Evolutionary conservation across 148 eudicot genomes (phyloP).

Genomic region (Camellia sinensis): DNA sequence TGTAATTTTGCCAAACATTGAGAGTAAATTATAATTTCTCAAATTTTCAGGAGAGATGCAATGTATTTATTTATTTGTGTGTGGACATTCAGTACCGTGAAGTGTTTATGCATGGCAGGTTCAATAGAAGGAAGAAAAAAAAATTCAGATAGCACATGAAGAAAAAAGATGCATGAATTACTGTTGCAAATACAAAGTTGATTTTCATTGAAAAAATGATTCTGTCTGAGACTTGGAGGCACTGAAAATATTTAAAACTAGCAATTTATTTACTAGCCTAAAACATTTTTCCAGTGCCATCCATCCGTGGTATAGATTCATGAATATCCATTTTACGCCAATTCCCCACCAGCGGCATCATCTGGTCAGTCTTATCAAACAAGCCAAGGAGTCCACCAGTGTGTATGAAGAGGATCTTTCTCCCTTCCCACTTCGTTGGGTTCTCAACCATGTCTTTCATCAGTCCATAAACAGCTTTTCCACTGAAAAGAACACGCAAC

Average conservation of each 20-base stretch:
- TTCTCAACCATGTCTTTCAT: constrained; percentile 72
- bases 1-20: no score
- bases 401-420: constrained; percentile 84
- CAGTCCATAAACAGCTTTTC: constrained; percentile 83
- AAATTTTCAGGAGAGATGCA: no score
- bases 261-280: constrained; percentile 13
- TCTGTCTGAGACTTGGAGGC: background rate
- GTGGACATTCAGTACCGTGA: no score
- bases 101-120: no score
- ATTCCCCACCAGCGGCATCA: constrained; percentile 52
- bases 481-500: constrained; percentile 40
- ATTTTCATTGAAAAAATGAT: no score
- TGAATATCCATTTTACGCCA: constrained; percentile 73
- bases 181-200: no score
- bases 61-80: no score
- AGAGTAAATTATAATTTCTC: no score
- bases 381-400: constrained; percentile 93
- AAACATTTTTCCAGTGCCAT: constrained; percentile 84
- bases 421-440: constrained; percentile 82
- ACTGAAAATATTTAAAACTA: background rate
- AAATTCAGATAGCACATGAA: no score
- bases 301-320: constrained; percentile 70
- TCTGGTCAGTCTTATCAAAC: constrained; percentile 71
- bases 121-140: no score
- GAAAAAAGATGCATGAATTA: no score